Evolutionary conservation across 2,329 filamentous ascomycete genomes (phyloP).

Genomic region (Bretziella fagacearum): DNA sequence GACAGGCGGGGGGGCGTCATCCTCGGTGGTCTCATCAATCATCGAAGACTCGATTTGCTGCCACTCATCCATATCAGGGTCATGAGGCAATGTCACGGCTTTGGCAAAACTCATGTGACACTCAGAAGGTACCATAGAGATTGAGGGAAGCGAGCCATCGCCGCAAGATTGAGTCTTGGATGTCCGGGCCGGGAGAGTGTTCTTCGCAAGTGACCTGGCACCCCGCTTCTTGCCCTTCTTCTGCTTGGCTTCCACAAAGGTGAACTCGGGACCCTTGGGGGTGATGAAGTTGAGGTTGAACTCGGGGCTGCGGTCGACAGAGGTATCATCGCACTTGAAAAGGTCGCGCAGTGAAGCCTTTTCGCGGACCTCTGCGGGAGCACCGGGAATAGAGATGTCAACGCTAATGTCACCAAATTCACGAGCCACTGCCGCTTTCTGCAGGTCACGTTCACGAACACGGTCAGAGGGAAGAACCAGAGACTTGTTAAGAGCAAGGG

Average conservation of each 20-base stretch:
- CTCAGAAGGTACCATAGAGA: too few relatives aligned
- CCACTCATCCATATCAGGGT: too few relatives aligned
- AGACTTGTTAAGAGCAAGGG: constrained; percentile 1
- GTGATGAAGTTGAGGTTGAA: constrained; percentile 11
- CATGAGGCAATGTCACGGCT: too few relatives aligned
- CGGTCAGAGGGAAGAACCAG: constrained; percentile 8
- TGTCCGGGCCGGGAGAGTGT: too few relatives aligned
- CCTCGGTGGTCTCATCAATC: too few relatives aligned
- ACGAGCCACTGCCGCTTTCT: background rate
- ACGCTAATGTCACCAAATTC: background rate
- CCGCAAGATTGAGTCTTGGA: too few relatives aligned
- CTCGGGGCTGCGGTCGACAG: constrained; percentile 7
- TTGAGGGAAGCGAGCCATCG: too few relatives aligned
- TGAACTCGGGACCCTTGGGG: constrained; percentile 6
- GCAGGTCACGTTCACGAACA: background rate
- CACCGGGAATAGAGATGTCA: background rate
- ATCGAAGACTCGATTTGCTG: too few relatives aligned
- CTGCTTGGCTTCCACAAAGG: constrained; percentile 3
- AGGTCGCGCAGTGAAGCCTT: constrained; percentile 2
- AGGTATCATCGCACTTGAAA: constrained; percentile 3
- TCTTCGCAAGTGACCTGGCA: too few relatives aligned
- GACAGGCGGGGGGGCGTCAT: too few relatives aligned
- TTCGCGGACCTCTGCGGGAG: background rate
- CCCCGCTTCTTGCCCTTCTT: constrained; percentile 5
- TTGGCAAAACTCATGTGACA: too few relatives aligned